Base-by-base conservation (phyloP, 2,329 filamentous ascomycete species). In the Ophiocordyceps unilateralis region DNA sequence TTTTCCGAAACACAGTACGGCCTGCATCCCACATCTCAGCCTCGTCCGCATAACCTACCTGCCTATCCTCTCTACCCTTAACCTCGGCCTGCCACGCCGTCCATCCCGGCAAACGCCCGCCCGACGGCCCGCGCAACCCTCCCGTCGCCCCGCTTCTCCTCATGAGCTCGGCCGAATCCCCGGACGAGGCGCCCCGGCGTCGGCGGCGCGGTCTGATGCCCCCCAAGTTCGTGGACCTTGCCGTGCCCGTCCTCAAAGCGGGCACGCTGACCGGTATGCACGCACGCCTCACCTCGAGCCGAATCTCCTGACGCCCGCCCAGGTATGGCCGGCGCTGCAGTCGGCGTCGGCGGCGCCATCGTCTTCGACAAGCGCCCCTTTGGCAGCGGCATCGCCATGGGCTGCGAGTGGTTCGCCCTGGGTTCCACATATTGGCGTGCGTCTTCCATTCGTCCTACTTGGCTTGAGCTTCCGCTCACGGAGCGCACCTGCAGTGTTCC, bases 381-480 rank as follows among this genome's bases (percentile, higher is more conserved):
- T 2, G 61, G 89, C 7, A 89, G 86, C 61, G 80, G 84, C 0
- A 51, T 81, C 12, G 71, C 79, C 32, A 78, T 81, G 20, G 82
- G 84, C 17, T 66, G 84, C 36, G 86, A 93, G 62, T 94, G 84
- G 75, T 85, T 85, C 59, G 70, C 75, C 37, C 70, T 93, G 34
- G 85, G 85, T 30, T 76, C 73, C 40, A 82, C 76, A 15, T 95
- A 80, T 57, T 89, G 79, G 70, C 79, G 81, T 78, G 66, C 54
- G 74, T 61, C 23, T 1, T 26, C 11, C 19, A 7, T 23, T 8
- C 12, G 12, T 14, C 12, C 36, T 2, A 22, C 11, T 1, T 14
- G 26, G 10, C 17, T 45, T 6, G 17, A 21, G 41, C 44, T 54
- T 41, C 9, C 24, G n/a, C n/a, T n/a, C n/a, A 55, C 44, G 11